Evolutionary conservation across 148 eudicot species (phyloP).

Genomic region (Camellia granthamiana): DNA sequence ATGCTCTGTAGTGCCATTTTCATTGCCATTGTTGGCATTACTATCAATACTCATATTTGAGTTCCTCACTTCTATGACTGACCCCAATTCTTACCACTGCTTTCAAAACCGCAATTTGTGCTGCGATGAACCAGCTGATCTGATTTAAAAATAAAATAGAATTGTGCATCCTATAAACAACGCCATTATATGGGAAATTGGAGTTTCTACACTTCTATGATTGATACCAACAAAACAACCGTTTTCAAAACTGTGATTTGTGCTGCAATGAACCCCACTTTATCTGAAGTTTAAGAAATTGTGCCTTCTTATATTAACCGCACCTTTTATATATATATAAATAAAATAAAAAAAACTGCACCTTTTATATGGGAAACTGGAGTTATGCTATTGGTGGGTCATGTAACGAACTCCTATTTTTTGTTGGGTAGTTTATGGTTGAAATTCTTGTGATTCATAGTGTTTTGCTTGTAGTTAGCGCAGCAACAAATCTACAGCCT

Average conservation of each 20-base stretch:
- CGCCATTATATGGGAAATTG: no score
- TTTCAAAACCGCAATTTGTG: not conserved
- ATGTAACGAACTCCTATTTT: not conserved
- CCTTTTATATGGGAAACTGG: not conserved
- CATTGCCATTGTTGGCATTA: not conserved
- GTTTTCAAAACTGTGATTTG: no score
- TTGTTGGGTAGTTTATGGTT: conserved; percentile 7
- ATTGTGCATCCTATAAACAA: no score
- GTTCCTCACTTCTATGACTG: not conserved
- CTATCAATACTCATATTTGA: not conserved
- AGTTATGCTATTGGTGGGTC: not conserved
- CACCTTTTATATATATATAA: no score
- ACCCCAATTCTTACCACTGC: not conserved
- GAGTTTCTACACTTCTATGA: no score
- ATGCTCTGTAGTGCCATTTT: not conserved
- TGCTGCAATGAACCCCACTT: not conserved
- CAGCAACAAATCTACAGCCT: not conserved
- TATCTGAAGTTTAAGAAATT: not conserved
- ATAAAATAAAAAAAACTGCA: no score
- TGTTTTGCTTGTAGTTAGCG: not conserved
- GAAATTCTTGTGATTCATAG: not conserved
- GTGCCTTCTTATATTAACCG: not conserved
- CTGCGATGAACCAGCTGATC: no score
- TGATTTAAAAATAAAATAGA: no score
- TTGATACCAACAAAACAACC: no score